phyloP scores from a whole-genome alignment of 2,329 filamentous ascomycete genomes.

The Chalaropsis ovoidea region DNA sequence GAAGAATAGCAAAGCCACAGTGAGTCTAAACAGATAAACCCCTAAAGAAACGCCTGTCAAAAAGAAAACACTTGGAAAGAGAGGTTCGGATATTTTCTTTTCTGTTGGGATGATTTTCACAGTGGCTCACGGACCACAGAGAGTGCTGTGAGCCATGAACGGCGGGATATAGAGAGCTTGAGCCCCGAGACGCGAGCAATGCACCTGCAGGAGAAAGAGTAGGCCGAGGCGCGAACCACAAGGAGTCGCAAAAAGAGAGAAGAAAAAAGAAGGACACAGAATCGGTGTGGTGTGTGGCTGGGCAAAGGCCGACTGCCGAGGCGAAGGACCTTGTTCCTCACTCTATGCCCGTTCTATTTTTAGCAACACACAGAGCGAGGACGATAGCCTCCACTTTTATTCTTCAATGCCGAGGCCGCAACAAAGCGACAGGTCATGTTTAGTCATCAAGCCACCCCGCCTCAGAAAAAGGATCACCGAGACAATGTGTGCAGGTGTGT shows the following conservation, averaged over 20 bases:
- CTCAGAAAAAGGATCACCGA: not conserved
- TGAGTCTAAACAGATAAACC: not conserved
- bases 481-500: not conserved
- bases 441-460: not conserved
- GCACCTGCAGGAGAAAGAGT: not conserved
- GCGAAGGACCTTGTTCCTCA: not conserved
- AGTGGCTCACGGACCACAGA: not conserved
- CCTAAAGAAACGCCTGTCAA: not conserved
- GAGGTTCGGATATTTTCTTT: not conserved
- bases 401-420: conserved; percentile 2
- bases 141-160: not conserved
- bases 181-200: not conserved
- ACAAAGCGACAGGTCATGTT: not conserved
- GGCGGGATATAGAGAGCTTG: not conserved
- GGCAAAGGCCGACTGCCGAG: not conserved
- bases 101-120: not conserved
- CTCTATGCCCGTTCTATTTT: not conserved
- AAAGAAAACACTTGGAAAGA: not conserved
- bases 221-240: not conserved
- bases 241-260: not conserved
- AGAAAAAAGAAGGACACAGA: not conserved
- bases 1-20: not conserved
- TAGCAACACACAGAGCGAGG: not conserved
- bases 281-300: not conserved
- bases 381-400: not conserved